These are phyloP conservation scores for Podaxis sp. DNA, from an alignment of 768 basidiomycete genomes.

Conservation along the genomic window DNA sequence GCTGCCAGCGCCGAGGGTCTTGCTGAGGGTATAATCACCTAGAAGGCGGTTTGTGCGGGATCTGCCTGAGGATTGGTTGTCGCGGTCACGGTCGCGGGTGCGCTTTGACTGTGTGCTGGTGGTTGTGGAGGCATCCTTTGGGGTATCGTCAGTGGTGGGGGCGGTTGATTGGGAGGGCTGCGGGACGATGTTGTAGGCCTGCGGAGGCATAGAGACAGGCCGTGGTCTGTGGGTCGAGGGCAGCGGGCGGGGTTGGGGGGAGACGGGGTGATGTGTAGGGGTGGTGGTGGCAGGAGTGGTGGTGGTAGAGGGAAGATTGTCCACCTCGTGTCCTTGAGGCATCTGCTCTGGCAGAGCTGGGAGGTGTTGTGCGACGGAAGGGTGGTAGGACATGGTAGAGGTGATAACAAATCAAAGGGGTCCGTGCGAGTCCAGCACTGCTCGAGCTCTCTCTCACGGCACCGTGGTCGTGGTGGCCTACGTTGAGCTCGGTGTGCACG, in stretches of 20 bases:
- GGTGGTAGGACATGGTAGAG: slow-evolving; percentile 36
- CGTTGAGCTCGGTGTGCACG: slow-evolving; percentile 1
- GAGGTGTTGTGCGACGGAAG: slow-evolving; percentile 45
- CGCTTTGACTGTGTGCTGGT: slow-evolving; percentile 18
- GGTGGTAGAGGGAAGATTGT: slow-evolving; percentile 42
- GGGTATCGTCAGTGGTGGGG: slow-evolving; percentile 16
- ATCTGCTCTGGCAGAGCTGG: slow-evolving; percentile 51
- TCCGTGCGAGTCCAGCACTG: slow-evolving; percentile 4
- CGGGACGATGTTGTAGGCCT: slow-evolving; percentile 35
- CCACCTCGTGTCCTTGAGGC: slow-evolving; percentile 63
- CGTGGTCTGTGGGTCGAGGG: slow-evolving; percentile 48
- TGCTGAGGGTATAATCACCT: slow-evolving; percentile 94
- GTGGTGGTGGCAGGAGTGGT: slow-evolving; percentile 37
- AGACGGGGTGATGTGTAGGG: slow-evolving; percentile 23
- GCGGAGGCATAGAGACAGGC: slow-evolving; percentile 78
- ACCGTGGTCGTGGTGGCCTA: neutral
- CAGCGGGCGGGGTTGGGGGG: slow-evolving; percentile 29
- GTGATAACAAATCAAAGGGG: slow-evolving; percentile 6
- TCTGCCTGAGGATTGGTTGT: slow-evolving; percentile 1
- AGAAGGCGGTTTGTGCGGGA: slow-evolving; percentile 59
- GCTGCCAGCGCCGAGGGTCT: slow-evolving; percentile 95
- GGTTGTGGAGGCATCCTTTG: slow-evolving; percentile 1
- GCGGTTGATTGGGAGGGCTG: slow-evolving; percentile 9
- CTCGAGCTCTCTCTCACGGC: neutral
- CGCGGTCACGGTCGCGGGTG: slow-evolving; percentile 15